Base-by-base conservation (phyloP, 169 alveolate genomes). In the Fabrea salina region DNA sequence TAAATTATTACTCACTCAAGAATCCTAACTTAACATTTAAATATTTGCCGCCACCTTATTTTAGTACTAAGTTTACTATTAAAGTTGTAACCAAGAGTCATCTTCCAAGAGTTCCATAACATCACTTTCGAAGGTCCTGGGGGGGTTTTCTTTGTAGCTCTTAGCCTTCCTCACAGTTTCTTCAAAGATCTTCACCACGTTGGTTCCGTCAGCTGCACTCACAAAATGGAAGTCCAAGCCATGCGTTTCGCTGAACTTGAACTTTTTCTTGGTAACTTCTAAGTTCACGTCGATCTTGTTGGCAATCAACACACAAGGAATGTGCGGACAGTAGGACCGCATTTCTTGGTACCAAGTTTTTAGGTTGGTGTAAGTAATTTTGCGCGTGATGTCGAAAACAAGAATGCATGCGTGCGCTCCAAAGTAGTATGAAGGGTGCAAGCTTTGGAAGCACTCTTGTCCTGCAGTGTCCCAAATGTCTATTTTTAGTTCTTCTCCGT, bases 401-500 rank as follows among this genome's bases (percentile, higher is more conserved):
- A 94, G 92, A 61, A 94, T 91, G 59, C 95, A 91, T 3, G 93
- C 96, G 56, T 94, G 87, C 4, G 97, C 96, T 81, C 92, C 87
- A 59, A 89, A 94, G 75, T 91, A 94, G 56, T 89, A 90, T 19
- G 93, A 82, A 33, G 95, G 92, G 82, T 94, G 96, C 44, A 94
- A 57, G 35, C 87, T 88, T 54, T 86, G 76, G 82, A 94, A 94
- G 54, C 85, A 92, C 81, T 94, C 97, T 81, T 94, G 92, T 47
- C 97, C 97, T 19, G 96, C 96, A 1, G 97, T 94, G 80, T 94
- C 97, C 96, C 97, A 94, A 56, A 94, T 86, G 84, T 94, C 97
- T 11, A 93, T 81, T 50, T 85, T 79, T 76, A 84, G 86, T 47
- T 85, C 82, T 71, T 90, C 72, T 37, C 92, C 94, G 51, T 89